Evolutionary conservation across 2,329 filamentous ascomycete genomes (phyloP).

Genomic region (Penicillium occitanis): DNA sequence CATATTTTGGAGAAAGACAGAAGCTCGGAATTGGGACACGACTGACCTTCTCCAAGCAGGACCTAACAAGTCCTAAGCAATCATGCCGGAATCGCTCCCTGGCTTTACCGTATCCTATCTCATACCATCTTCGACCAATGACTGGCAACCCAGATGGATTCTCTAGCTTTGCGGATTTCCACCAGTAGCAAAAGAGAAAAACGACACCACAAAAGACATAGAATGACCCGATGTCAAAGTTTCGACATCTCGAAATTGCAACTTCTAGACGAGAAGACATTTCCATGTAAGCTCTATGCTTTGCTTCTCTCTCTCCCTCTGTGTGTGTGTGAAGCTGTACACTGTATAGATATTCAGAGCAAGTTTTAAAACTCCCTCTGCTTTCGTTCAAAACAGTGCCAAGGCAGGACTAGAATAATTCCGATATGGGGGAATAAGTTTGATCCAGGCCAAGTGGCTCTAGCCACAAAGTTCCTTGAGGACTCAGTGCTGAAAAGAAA

Average conservation of each 20-base stretch:
- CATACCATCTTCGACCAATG: constrained; percentile 5
- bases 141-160: constrained; percentile 5
- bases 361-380: neutral
- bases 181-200: neutral
- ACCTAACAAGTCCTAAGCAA: constrained; percentile 3
- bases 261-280: neutral
- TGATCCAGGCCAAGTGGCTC: neutral
- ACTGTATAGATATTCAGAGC: constrained; percentile 4
- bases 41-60: constrained; percentile 4
- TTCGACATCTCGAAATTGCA: neutral
- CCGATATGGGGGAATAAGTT: neutral
- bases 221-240: neutral
- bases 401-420: neutral
- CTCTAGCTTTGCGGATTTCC: constrained; percentile 4
- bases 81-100: constrained; percentile 3
- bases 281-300: neutral
- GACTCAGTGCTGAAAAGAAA: neutral
- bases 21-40: neutral
- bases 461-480: neutral
- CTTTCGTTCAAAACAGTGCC: neutral
- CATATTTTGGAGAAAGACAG: neutral
- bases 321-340: neutral
- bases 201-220: neutral
- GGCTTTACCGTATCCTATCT: constrained; percentile 10
- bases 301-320: neutral